A percentile compares a stretch with the other conserved stretches of the same genome.
Evolutionary conservation across 805 yeast species (phyloP).

Genomic region (Kazachstania viticola): DNA sequence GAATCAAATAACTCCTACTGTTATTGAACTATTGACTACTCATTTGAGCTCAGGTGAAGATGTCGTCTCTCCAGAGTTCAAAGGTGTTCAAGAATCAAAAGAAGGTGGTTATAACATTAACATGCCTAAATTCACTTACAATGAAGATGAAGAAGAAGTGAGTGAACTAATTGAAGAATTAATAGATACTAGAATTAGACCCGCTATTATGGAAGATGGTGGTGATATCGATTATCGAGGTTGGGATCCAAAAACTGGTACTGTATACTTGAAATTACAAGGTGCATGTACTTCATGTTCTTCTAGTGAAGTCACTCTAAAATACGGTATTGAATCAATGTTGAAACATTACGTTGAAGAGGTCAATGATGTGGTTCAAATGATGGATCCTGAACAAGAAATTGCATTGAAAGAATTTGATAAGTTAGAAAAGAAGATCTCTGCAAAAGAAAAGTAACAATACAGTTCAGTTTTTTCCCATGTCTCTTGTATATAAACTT

Average conservation of each 20-base stretch:
- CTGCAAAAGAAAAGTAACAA: slow-evolving; percentile 7
- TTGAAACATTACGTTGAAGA: slow-evolving; percentile 93
- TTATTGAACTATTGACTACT: slow-evolving; percentile 29
- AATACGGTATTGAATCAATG: slow-evolving; percentile 96
- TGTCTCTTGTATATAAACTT: slow-evolving; percentile 5
- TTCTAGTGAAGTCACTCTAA: slow-evolving; percentile 79
- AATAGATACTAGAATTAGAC: slow-evolving; percentile 88
- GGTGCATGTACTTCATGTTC: slow-evolving; percentile 97
- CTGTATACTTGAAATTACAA: slow-evolving; percentile 75
- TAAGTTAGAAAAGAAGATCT: slow-evolving; percentile 56
- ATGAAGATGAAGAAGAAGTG: slow-evolving; percentile 67
- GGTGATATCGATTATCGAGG: slow-evolving; percentile 90
- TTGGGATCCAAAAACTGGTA: slow-evolving; percentile 75
- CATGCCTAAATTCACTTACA: slow-evolving; percentile 22
- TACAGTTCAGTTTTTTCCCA: background rate
- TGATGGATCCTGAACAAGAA: slow-evolving; percentile 67
- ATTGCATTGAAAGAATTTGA: slow-evolving; percentile 76
- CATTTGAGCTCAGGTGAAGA: slow-evolving; percentile 22
- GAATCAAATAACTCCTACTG: slow-evolving; percentile 60
- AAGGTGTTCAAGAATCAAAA: slow-evolving; percentile 25
- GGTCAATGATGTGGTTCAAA: slow-evolving; percentile 77
- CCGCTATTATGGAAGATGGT: slow-evolving; percentile 97
- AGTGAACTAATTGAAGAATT: slow-evolving; percentile 85
- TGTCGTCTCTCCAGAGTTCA: slow-evolving; percentile 17
- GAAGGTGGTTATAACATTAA: slow-evolving; percentile 27